Percentiles rank a stretch among this genome's conserved stretches.
Evolutionary conservation across 2,329 filamentous ascomycete species (phyloP).

Genomic region (Lachnellula suecica): DNA sequence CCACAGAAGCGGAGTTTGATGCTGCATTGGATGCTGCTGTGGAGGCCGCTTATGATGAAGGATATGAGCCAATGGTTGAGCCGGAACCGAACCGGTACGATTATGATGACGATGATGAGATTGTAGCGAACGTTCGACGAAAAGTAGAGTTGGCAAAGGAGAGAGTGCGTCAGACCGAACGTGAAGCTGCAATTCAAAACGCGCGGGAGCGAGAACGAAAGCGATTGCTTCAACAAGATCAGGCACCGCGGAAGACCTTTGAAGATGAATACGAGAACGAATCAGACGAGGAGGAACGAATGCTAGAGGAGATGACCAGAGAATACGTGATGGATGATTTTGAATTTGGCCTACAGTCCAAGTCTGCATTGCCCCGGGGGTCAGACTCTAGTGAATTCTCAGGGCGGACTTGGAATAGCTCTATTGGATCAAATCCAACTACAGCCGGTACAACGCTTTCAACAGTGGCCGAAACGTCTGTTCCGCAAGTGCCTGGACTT

Average conservation of each 20-base stretch:
- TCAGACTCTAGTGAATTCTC: constrained; percentile 81
- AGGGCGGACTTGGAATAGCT: constrained; percentile 79
- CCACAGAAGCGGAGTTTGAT: constrained; percentile 87
- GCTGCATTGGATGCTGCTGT: constrained; percentile 92
- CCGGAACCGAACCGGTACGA: constrained; percentile 23
- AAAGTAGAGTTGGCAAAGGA: constrained; percentile 77
- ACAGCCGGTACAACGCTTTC: constrained; percentile 68
- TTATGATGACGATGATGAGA: constrained; percentile 42
- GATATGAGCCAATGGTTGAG: constrained; percentile 70
- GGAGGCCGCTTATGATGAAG: constrained; percentile 93
- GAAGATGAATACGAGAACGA: constrained; percentile 63
- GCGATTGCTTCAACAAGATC: constrained; percentile 28
- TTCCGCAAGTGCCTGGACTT: constrained; percentile 27
- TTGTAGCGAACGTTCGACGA: constrained; percentile 55
- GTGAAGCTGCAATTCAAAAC: constrained; percentile 62
- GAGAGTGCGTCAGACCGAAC: constrained; percentile 70
- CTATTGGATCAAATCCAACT: constrained; percentile 69
- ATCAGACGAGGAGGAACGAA: constrained; percentile 70
- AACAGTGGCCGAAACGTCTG: constrained; percentile 62
- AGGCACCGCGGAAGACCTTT: constrained; percentile 33
- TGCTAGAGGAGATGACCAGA: constrained; percentile 84
- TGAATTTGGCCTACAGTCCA: constrained; percentile 67
- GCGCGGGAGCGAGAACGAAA: constrained; percentile 60
- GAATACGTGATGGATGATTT: constrained; percentile 84
- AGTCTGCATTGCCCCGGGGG: constrained; percentile 69